A percentile compares a stretch with the other conserved stretches of the same genome.
Evolutionary conservation across 441 rosid species (phyloP).

Genomic region (Viola pubescens): DNA sequence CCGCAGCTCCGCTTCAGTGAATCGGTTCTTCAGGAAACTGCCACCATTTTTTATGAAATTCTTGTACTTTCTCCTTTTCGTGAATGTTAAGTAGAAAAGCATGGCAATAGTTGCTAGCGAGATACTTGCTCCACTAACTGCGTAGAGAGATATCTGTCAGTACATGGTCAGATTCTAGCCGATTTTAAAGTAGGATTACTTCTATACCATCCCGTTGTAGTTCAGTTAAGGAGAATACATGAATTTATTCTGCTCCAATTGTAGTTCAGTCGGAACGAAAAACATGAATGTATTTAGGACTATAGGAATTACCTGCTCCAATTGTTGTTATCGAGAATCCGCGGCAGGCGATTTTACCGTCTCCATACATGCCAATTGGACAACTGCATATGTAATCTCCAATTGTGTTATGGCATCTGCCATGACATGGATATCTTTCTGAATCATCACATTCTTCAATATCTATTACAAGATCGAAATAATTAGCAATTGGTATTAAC

Average conservation of each 20-base stretch:
- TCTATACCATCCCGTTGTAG: too few relatives aligned
- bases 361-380: conserved; percentile 14
- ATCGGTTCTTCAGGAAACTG: conserved; percentile 15
- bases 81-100: conserved; percentile 7
- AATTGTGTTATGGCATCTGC: neutral
- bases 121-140: conserved; percentile 16
- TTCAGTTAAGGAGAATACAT: too few relatives aligned
- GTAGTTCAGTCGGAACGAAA: too few relatives aligned
- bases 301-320: conserved; percentile 5
- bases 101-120: conserved; percentile 1
- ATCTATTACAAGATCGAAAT: neutral
- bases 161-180: too few relatives aligned
- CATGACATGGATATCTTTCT: neutral
- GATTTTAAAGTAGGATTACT: too few relatives aligned
- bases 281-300: too few relatives aligned
- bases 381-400: conserved; percentile 16
- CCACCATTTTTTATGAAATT: conserved; percentile 20
- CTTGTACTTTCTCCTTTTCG: conserved; percentile 4
- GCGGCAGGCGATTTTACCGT: conserved; percentile 5
- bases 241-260: too few relatives aligned
- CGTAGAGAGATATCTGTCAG: neutral
- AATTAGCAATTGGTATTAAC: neutral
- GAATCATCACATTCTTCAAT: conserved; percentile 12
- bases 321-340: conserved; percentile 1
- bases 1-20: conserved; percentile 13